phyloP scores from a whole-genome alignment of 2,329 filamentous ascomycete species.

The Elsinoe australis region DNA sequence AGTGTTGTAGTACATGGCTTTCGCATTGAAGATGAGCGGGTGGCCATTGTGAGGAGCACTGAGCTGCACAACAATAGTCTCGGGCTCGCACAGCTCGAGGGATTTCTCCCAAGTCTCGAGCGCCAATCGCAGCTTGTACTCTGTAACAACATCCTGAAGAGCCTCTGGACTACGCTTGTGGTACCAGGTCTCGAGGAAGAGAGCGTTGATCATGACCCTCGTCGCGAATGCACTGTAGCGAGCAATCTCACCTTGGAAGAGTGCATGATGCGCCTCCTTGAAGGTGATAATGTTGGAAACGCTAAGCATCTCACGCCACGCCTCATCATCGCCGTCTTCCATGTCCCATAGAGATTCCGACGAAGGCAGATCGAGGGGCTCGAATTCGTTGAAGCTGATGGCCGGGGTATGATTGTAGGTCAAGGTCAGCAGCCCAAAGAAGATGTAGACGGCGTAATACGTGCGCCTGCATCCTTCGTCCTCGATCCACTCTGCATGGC shows the following conservation, averaged over 20 bases:
- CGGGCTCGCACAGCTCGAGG: slow-evolving; percentile 84
- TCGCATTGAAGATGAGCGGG: slow-evolving; percentile 94
- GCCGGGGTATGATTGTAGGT: slow-evolving; percentile 97
- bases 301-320: slow-evolving; percentile 75
- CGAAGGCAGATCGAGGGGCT: slow-evolving; percentile 83
- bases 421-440: slow-evolving; percentile 89
- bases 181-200: slow-evolving; percentile 98
- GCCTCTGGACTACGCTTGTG: slow-evolving; percentile 98
- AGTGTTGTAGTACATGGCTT: slow-evolving; percentile 93
- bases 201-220: slow-evolving; percentile 95
- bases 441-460: slow-evolving; percentile 98
- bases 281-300: slow-evolving; percentile 72
- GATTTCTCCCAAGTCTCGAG: slow-evolving; percentile 99
- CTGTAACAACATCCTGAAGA: slow-evolving; percentile 91
- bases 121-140: slow-evolving; percentile 93
- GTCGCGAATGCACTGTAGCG: slow-evolving; percentile 96
- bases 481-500: slow-evolving; percentile 85
- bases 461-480: slow-evolving; percentile 94
- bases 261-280: slow-evolving; percentile 85
- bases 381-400: slow-evolving; percentile 97
- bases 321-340: slow-evolving; percentile 64
- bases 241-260: slow-evolving; percentile 86
- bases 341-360: slow-evolving; percentile 93
- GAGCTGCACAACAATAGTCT: slow-evolving; percentile 77
- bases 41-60: slow-evolving; percentile 94